Conservation (phyloP, 805 yeast genomes). For the Lachancea waltii region DNA sequence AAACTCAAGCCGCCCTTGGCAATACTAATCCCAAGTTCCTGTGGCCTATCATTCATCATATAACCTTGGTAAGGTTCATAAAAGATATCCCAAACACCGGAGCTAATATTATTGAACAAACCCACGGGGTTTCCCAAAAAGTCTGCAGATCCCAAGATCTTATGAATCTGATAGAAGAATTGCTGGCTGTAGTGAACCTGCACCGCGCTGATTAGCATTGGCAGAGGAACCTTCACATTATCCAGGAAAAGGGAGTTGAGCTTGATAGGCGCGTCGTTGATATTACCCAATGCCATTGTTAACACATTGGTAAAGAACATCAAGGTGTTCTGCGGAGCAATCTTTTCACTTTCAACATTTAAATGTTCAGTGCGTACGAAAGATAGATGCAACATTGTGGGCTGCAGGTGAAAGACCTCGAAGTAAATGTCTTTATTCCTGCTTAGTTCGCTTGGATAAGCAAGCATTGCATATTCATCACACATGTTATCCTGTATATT, state of each 20-base stretch:
- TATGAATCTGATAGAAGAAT: slow-evolving; percentile 84
- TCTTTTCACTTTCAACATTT: slow-evolving; percentile 49
- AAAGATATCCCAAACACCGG: slow-evolving; percentile 94
- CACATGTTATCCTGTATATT: slow-evolving; percentile 40
- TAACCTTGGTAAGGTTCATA: slow-evolving; percentile 97
- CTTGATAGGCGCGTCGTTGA: slow-evolving; percentile 92
- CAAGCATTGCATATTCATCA: slow-evolving; percentile 57
- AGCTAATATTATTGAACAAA: slow-evolving; percentile 81
- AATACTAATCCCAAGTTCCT: slow-evolving; percentile 87
- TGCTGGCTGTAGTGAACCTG: slow-evolving; percentile 88
- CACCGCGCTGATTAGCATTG: slow-evolving; percentile 61
- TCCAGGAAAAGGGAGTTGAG: slow-evolving; percentile 83
- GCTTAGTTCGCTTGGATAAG: slow-evolving; percentile 55
- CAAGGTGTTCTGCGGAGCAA: slow-evolving; percentile 37
- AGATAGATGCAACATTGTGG: slow-evolving; percentile 79
- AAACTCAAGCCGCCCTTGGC: slow-evolving; percentile 96
- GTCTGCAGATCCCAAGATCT: slow-evolving; percentile 93
- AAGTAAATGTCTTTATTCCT: slow-evolving; percentile 75
- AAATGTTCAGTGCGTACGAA: slow-evolving; percentile 83
- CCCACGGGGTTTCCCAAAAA: slow-evolving; percentile 97
- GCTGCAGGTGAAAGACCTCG: slow-evolving; percentile 89
- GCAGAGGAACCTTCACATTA: slow-evolving; percentile 80
- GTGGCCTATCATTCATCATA: slow-evolving; percentile 89
- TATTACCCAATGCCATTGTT: slow-evolving; percentile 95
- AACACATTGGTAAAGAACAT: slow-evolving; percentile 76